phyloP scores from a whole-genome alignment of 169 alveolate genomes.

The Plasmodium gallinaceum region DNA sequence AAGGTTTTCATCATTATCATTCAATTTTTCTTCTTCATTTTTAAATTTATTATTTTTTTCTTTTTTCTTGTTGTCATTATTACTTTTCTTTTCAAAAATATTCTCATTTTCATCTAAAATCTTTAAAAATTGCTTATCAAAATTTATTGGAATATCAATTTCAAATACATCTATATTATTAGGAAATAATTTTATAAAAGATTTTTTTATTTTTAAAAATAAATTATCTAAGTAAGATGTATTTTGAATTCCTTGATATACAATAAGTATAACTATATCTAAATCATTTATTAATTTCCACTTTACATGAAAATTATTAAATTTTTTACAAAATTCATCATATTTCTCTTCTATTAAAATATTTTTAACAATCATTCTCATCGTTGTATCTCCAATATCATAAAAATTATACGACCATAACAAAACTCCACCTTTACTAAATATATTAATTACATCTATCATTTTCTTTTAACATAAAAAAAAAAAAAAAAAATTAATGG shows the following conservation, averaged over 20 bases:
- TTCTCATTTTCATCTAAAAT: slow-evolving; percentile 18
- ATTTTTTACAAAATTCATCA: slow-evolving; percentile 43
- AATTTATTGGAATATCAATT: slow-evolving; percentile 33
- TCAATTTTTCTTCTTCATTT: background rate
- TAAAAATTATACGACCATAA: slow-evolving; percentile 74
- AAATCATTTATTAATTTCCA: slow-evolving; percentile 64
- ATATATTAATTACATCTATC: slow-evolving; percentile 67
- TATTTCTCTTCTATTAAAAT: slow-evolving; percentile 42
- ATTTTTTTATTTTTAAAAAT: slow-evolving; percentile 46
- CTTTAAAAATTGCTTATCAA: slow-evolving; percentile 58
- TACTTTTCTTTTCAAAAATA: background rate
- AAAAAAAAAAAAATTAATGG: background rate
- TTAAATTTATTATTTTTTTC: background rate
- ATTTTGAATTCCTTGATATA: slow-evolving; percentile 68
- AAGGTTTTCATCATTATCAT: slow-evolving; percentile 16
- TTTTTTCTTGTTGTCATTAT: background rate
- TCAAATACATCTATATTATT: slow-evolving; percentile 24
- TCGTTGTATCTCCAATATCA: slow-evolving; percentile 53
- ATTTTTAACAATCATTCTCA: slow-evolving; percentile 50
- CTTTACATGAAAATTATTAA: slow-evolving; percentile 51
- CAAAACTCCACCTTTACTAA: slow-evolving; percentile 73
- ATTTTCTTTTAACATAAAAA: slow-evolving; percentile 29
- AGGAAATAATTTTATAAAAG: slow-evolving; percentile 43
- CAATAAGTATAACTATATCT: slow-evolving; percentile 58
- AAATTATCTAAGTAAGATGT: slow-evolving; percentile 41